Base-by-base conservation (phyloP, 192 early-diverging fungal genomes). In the Thamnidium elegans region DNA sequence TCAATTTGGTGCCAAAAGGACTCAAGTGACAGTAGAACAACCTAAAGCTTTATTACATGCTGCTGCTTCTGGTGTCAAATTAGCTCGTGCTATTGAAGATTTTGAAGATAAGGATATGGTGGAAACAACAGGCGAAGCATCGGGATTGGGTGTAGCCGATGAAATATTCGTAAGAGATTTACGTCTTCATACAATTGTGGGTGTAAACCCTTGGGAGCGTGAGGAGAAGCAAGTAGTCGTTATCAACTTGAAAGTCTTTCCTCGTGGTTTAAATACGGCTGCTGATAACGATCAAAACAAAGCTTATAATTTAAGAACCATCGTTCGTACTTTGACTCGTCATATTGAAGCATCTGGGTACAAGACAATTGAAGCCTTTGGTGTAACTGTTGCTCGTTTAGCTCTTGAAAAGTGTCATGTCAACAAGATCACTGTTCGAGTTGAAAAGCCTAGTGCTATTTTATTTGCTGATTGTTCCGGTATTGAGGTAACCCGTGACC, bases 341-440 rank as follows among this genome's bases (percentile, higher is more conserved):
- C 86, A 90, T 56, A 93, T 96, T 20, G 97, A 96, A 69, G 76
- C 84, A 21, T 92, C 93, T 14, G 82, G 79, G 4, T 99, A 90
- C 81, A 90, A 93, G 76, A 99, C 97, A 3, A 80, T 98, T n/a
- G 97, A 99, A 79, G 94, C 93, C 7, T 86, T 98, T 71, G 90
- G 88, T 19, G 88, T 89, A 3, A 86, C 87, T 11, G 80, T 96
- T 7, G 95, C 95, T 11, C 77, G 86, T 23, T 81, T 91, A 17
- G 83, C 89, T 20, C 79, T 94, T 51, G 81, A 85, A 62, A 82
- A 88, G 58, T 96, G 92, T 71, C 79, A 91, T 62, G 89, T 95
- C 6, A 86, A 88, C 66, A 95, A 94, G 78, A 89, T 98, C 48
- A 90, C 89, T 0, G 87, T 97, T 50, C 81, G 85, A 52, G 84